Evolutionary conservation across 768 basidiomycete species (phyloP).

Genomic region (Plicaturopsis crispa): DNA sequence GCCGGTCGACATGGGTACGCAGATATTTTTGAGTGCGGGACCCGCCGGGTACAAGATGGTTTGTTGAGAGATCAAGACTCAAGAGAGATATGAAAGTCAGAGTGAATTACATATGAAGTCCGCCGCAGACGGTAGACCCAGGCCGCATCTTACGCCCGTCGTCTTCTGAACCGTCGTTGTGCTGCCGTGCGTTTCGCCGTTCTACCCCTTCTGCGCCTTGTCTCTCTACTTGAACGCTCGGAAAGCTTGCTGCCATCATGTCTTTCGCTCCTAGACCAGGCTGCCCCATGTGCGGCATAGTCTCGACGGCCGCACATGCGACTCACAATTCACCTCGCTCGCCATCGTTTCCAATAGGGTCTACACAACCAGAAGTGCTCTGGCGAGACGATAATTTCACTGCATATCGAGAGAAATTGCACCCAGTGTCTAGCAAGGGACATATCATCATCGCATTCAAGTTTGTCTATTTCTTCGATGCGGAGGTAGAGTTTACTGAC

Average conservation of each 20-base stretch:
- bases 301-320: constrained; percentile 42
- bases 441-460: constrained; percentile 74
- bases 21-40: constrained; percentile 17
- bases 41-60: constrained; percentile 5
- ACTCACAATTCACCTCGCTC: constrained; percentile 36
- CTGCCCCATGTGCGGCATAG: constrained; percentile 73
- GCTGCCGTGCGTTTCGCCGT: no score
- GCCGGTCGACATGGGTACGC: no score
- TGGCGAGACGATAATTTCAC: constrained; percentile 79
- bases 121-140: no score
- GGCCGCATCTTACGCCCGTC: neutral
- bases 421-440: constrained; percentile 66
- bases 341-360: constrained; percentile 36
- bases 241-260: constrained; percentile 26
- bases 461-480: constrained; percentile 29
- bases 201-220: no score
- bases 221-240: no score
- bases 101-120: no score
- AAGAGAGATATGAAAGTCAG: no score
- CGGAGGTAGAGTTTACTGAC: constrained; percentile 6
- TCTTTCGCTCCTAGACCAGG: constrained; percentile 57
- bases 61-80: constrained; percentile 1
- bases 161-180: constrained; percentile 2
- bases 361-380: constrained; percentile 51
- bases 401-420: constrained; percentile 58